Conservation (phyloP, 2,329 filamentous ascomycete genomes). For the Ophiostoma tasmaniense region DNA sequence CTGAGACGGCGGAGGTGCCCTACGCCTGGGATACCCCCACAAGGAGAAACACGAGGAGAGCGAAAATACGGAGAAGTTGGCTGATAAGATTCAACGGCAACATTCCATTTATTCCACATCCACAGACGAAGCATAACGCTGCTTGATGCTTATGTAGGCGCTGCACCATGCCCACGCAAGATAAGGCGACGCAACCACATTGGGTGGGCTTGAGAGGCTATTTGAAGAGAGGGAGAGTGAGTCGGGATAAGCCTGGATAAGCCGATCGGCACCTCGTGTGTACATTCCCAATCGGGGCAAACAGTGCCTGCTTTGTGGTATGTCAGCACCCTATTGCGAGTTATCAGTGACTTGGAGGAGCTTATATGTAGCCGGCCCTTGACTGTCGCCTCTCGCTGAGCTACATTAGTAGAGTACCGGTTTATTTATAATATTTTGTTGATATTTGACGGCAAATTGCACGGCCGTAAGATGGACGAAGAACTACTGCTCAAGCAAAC, state of each 20-base stretch:
- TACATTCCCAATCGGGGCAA: conserved; percentile 4
- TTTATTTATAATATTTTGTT: neutral
- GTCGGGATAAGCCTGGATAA: neutral
- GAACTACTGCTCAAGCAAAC: conserved; percentile 1
- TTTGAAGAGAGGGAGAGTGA: neutral
- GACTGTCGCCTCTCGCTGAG: neutral
- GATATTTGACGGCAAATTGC: neutral
- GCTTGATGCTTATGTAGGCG: neutral
- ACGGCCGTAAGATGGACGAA: neutral
- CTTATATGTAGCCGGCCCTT: neutral
- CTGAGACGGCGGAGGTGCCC: neutral
- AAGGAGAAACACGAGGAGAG: neutral
- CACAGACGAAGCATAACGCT: neutral
- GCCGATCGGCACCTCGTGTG: neutral
- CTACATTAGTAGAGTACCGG: neutral
- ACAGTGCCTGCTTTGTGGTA: neutral
- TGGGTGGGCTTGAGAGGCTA: neutral
- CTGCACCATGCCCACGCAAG: neutral
- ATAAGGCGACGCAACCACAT: conserved; percentile 8
- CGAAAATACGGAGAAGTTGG: neutral
- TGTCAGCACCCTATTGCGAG: neutral
- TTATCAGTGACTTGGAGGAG: neutral
- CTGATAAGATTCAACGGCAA: neutral
- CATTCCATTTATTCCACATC: neutral
- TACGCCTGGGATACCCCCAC: neutral